Conservation (phyloP, 768 basidiomycete species). For the Steccherinum ochraceum region DNA sequence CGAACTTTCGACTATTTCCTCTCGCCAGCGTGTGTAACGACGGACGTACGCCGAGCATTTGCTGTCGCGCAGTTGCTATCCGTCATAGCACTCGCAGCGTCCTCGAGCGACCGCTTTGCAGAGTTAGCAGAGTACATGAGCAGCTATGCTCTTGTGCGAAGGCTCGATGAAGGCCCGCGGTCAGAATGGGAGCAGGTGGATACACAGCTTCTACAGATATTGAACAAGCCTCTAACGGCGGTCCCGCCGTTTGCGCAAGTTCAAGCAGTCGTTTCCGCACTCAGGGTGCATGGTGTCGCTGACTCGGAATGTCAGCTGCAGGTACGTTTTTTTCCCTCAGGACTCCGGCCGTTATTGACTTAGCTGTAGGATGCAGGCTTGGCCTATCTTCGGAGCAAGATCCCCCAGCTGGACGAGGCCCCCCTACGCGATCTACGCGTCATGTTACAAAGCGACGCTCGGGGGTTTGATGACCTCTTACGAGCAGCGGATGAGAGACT, state of each 20-base stretch:
- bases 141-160: conserved; percentile 30
- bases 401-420: conserved; percentile 23
- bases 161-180: conserved; percentile 37
- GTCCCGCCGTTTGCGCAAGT: conserved; percentile 14
- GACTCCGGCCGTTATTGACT: too few species aligned
- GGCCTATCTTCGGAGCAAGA: conserved; percentile 25
- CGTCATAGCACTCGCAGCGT: conserved; percentile 4
- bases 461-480: conserved; percentile 5
- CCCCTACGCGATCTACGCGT: conserved; percentile 17
- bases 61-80: conserved; percentile 36
- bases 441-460: not conserved
- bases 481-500: not conserved
- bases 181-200: conserved; percentile 29
- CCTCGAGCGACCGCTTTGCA: not conserved
- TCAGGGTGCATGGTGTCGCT: conserved; percentile 9
- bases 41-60: conserved; percentile 28
- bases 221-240: conserved; percentile 24
- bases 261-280: conserved; percentile 26
- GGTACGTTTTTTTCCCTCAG: not conserved
- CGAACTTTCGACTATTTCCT: conserved; percentile 38
- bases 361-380: conserved; percentile 16
- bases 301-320: not conserved
- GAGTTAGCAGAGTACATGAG: conserved; percentile 10
- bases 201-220: conserved; percentile 14
- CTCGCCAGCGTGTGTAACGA: conserved; percentile 30